Evolutionary conservation across 2,329 filamentous ascomycete species (phyloP).

Genomic region (Phyllachora maydis): DNA sequence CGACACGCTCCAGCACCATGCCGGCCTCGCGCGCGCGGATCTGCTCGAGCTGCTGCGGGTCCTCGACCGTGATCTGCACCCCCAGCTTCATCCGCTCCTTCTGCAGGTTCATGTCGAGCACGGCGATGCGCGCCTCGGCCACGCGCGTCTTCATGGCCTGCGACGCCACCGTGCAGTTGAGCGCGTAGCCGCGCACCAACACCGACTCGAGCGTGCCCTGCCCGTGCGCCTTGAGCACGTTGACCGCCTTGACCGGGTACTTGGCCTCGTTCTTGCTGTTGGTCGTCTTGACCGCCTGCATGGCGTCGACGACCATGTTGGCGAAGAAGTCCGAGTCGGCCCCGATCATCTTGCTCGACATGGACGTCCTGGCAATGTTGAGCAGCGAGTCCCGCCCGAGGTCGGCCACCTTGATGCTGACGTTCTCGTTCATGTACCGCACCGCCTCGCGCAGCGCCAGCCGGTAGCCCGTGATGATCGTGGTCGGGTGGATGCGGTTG

Average conservation of each 20-base stretch:
- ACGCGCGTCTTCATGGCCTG: constrained; percentile 94
- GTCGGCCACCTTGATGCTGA: constrained; percentile 86
- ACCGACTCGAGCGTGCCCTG: constrained; percentile 79
- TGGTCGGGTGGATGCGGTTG: constrained; percentile 98
- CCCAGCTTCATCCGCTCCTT: constrained; percentile 99
- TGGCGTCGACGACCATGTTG: constrained; percentile 92
- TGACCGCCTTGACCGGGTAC: constrained; percentile 98
- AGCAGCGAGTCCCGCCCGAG: constrained; percentile 78
- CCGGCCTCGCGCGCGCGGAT: constrained; percentile 83
- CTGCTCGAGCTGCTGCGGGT: constrained; percentile 92
- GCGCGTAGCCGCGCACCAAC: constrained; percentile 84
- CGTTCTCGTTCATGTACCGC: constrained; percentile 97
- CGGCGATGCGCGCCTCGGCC: constrained; percentile 86
- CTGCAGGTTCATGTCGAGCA: constrained; percentile 93
- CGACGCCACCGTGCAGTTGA: constrained; percentile 97
- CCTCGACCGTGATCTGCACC: constrained; percentile 94
- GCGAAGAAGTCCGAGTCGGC: constrained; percentile 91
- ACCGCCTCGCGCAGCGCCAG: constrained; percentile 88
- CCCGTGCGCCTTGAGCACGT: constrained; percentile 94
- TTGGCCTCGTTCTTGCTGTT: constrained; percentile 84
- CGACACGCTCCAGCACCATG: constrained; percentile 82
- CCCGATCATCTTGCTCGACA: constrained; percentile 98
- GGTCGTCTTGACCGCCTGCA: constrained; percentile 81
- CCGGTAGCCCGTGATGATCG: constrained; percentile 96
- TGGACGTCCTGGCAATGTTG: constrained; percentile 94